Evolutionary conservation across 495 filamentous ascomycete genomes (phyloP).

Genomic region (Neurospora hispaniola): DNA sequence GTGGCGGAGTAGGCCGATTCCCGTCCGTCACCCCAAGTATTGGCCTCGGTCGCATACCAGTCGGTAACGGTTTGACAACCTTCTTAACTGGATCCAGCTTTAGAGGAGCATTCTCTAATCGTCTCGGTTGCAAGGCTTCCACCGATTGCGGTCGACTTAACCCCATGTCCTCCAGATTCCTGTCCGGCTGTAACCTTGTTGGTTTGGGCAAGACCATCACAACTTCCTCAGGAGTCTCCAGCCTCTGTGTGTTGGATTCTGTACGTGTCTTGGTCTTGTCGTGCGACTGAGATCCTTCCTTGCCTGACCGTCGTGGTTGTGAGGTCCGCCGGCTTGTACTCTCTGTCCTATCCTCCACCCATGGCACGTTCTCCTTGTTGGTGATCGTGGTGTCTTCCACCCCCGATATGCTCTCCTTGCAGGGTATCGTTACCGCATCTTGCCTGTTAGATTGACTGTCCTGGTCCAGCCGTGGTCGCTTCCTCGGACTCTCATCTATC

Average conservation of each 20-base stretch:
- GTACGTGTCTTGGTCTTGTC: background rate
- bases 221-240: background rate
- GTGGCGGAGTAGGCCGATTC: background rate
- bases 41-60: background rate
- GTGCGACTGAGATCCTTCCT: background rate
- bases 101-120: background rate
- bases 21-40: background rate
- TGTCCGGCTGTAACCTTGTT: background rate
- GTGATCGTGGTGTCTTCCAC: background rate
- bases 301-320: background rate
- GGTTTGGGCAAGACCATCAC: background rate
- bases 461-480: background rate
- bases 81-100: background rate
- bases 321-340: too few relatives aligned
- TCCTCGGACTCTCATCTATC: background rate
- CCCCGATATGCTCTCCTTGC: background rate
- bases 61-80: background rate
- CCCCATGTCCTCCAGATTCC: background rate
- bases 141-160: background rate
- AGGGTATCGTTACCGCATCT: background rate
- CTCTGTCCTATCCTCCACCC: background rate
- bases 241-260: background rate
- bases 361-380: background rate
- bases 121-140: background rate
- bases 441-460: background rate